phyloP scores from a whole-genome alignment of 2,329 filamentous ascomycete species.

The Colletotrichum destructivum region DNA sequence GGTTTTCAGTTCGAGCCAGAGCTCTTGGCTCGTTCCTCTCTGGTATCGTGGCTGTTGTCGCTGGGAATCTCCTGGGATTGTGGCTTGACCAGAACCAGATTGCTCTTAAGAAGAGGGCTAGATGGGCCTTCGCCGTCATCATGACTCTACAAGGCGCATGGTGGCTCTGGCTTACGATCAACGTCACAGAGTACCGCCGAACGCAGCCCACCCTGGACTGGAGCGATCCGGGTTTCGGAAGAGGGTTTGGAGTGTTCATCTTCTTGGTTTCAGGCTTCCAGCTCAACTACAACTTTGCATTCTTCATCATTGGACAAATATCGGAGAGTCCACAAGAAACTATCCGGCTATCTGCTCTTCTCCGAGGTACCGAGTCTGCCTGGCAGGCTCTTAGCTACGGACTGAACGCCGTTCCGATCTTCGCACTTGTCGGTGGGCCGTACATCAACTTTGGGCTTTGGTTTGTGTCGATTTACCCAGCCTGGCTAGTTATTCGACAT shows the following conservation, averaged over 20 bases:
- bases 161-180: conserved; percentile 78
- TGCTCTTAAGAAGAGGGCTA: conserved; percentile 65
- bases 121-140: conserved; percentile 66
- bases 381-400: conserved; percentile 80
- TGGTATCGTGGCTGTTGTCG: conserved; percentile 72
- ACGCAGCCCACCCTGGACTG: conserved; percentile 67
- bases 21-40: conserved; percentile 62
- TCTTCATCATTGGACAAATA: conserved; percentile 77
- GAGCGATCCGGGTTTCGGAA: conserved; percentile 59
- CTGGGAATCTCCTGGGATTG: conserved; percentile 74
- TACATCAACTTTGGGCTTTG: conserved; percentile 79
- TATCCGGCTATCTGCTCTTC: conserved; percentile 73
- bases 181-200: conserved; percentile 71
- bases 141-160: conserved; percentile 73
- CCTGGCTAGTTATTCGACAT: conserved; percentile 68
- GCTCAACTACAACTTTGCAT: conserved; percentile 79
- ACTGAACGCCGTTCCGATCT: conserved; percentile 70
- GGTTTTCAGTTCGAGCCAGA: conserved; percentile 65
- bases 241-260: conserved; percentile 66
- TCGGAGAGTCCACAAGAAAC: conserved; percentile 73
- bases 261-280: conserved; percentile 78
- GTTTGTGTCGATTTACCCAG: conserved; percentile 72
- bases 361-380: conserved; percentile 77
- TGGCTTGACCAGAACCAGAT: conserved; percentile 71
- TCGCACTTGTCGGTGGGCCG: conserved; percentile 73